phyloP scores from a whole-genome alignment of 768 basidiomycete genomes.

The Naganishia onofrii region DNA sequence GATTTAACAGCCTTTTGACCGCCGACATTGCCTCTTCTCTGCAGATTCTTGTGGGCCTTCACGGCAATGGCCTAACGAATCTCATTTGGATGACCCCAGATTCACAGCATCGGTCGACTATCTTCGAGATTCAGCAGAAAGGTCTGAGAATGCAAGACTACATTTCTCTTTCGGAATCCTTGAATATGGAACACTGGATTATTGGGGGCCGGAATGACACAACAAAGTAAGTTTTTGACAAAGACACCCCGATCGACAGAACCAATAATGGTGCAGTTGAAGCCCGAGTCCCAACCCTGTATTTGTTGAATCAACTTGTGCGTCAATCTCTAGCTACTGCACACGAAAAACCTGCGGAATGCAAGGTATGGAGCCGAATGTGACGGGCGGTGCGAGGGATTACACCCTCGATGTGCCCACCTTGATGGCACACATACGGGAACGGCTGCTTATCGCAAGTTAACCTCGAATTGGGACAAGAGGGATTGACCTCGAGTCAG shows the following conservation, averaged over 20 bases:
- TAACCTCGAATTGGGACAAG: not conserved
- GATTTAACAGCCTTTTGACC: not conserved
- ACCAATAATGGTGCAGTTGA: too few relatives aligned
- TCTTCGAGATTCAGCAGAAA: slow-evolving; percentile 30
- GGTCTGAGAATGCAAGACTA: slow-evolving; percentile 24
- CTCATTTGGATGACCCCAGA: slow-evolving; percentile 37
- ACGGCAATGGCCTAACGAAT: slow-evolving; percentile 41
- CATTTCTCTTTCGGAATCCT: slow-evolving; percentile 5
- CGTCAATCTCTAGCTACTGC: not conserved
- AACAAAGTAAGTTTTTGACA: not conserved
- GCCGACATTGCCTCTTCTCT: not conserved
- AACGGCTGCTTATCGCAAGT: not conserved
- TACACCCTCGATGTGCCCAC: not conserved
- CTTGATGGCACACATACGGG: not conserved
- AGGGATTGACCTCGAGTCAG: not conserved
- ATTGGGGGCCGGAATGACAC: slow-evolving; percentile 5
- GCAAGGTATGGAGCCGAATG: not conserved
- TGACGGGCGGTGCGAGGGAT: not conserved
- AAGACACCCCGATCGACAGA: not conserved
- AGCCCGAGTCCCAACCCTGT: not conserved
- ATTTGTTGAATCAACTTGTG: not conserved
- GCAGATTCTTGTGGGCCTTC: slow-evolving; percentile 38
- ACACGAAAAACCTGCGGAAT: slow-evolving; percentile 1
- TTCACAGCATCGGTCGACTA: slow-evolving; percentile 21
- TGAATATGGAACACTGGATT: slow-evolving; percentile 27